Percentiles rank a stretch among this genome's conserved stretches.
Evolutionary conservation across 2,329 filamentous ascomycete genomes (phyloP).

Genomic region (Botryotinia calthae): DNA sequence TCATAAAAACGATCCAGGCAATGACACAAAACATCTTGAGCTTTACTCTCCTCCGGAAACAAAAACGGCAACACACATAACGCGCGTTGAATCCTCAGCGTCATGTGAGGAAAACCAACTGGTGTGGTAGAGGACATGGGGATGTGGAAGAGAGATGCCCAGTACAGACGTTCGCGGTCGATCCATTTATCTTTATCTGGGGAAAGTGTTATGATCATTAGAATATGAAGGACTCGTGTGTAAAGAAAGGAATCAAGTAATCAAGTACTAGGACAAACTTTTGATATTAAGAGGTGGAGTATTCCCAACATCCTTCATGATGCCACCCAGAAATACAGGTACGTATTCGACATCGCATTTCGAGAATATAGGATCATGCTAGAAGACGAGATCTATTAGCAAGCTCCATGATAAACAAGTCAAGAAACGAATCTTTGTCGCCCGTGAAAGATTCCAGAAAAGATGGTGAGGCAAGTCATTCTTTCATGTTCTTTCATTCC

Average conservation of each 20-base stretch:
- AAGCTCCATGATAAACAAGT: neutral
- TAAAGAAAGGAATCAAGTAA: too few species aligned
- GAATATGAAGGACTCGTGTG: neutral
- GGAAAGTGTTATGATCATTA: neutral
- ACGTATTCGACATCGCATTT: constrained; percentile 54
- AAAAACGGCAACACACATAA: neutral
- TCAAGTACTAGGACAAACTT: constrained; percentile 42
- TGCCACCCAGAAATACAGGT: constrained; percentile 57
- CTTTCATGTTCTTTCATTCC: neutral
- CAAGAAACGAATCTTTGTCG: neutral
- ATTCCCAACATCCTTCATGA: constrained; percentile 57
- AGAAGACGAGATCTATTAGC: neutral
- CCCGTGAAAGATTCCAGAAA: neutral
- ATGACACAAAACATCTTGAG: neutral
- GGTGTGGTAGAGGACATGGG: neutral
- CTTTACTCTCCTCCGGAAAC: neutral
- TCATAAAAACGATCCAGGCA: neutral
- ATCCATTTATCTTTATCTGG: constrained; percentile 61
- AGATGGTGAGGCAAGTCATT: neutral
- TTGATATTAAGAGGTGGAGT: constrained; percentile 54
- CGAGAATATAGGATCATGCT: constrained; percentile 56
- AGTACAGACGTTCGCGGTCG: constrained; percentile 51
- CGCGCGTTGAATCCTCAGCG: neutral
- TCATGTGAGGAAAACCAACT: neutral
- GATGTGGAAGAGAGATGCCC: constrained; percentile 40